Conservation (phyloP, 257 asterid species). For the Capsicum rhomboideum region DNA sequence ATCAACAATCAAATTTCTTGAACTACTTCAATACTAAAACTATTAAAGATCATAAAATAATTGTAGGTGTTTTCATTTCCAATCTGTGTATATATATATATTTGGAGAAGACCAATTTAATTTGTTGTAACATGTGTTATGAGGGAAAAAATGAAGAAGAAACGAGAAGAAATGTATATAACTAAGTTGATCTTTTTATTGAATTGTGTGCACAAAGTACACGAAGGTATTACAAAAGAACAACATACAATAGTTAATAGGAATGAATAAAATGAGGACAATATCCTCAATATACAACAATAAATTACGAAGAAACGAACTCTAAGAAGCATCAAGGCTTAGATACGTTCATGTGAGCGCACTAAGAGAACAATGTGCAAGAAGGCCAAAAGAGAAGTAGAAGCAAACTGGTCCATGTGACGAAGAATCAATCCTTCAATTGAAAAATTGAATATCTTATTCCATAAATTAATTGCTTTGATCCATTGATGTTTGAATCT, state of each 20-base stretch:
- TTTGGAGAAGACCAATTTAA: not conserved
- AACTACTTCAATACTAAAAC: no score
- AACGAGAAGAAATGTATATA: not conserved
- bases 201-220: no score
- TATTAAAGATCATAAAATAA: not conserved
- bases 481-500: not conserved
- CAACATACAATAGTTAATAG: not conserved
- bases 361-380: conserved; percentile 1
- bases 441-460: conserved; percentile 4
- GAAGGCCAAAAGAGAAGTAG: conserved; percentile 6
- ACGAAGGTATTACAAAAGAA: not conserved
- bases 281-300: not conserved
- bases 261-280: not conserved
- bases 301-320: not conserved
- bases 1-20: not conserved
- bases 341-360: not conserved
- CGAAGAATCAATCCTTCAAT: not conserved
- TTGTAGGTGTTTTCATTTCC: not conserved
- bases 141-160: not conserved
- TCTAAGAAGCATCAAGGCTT: not conserved
- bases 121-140: not conserved
- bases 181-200: not conserved
- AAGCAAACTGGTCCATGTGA: conserved; percentile 5
- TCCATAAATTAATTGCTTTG: not conserved
- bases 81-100: not conserved